Conservation (phyloP, 1,284 basidiomycete species). For the Meira nashicola region DNA sequence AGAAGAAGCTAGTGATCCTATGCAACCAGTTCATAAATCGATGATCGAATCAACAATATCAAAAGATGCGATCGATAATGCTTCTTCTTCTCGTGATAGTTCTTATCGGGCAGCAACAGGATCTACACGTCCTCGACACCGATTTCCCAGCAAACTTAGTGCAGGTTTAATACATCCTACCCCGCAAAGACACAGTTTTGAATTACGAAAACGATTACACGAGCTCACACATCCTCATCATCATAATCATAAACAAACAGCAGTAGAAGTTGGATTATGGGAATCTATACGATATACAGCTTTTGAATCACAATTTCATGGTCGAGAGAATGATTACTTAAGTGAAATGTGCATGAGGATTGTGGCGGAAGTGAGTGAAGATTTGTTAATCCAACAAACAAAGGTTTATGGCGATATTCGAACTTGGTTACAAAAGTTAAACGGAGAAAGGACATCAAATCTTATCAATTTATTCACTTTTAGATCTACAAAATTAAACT, state of each 20-base stretch:
- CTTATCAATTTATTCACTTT: too few relatives aligned
- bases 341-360: constrained; percentile 32
- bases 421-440: constrained; percentile 29
- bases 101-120: neutral
- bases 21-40: too few relatives aligned
- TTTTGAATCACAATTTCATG: constrained; percentile 36
- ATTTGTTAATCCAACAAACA: constrained; percentile 23
- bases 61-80: too few relatives aligned
- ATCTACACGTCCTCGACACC: neutral
- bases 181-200: neutral
- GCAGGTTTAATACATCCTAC: neutral
- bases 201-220: neutral
- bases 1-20: too few relatives aligned
- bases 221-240: neutral
- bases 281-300: constrained; percentile 38
- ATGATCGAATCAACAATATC: too few relatives aligned
- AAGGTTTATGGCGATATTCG: constrained; percentile 27
- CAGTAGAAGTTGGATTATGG: constrained; percentile 34
- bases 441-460: constrained; percentile 16
- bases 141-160: neutral
- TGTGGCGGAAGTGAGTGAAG: constrained; percentile 27
- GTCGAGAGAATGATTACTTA: constrained; percentile 20
- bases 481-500: neutral
- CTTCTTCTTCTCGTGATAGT: too few relatives aligned
- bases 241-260: neutral